These are phyloP conservation scores for Theobroma cacao DNA, from an alignment of 345 rosid genomes.

Conservation along the genomic window DNA sequence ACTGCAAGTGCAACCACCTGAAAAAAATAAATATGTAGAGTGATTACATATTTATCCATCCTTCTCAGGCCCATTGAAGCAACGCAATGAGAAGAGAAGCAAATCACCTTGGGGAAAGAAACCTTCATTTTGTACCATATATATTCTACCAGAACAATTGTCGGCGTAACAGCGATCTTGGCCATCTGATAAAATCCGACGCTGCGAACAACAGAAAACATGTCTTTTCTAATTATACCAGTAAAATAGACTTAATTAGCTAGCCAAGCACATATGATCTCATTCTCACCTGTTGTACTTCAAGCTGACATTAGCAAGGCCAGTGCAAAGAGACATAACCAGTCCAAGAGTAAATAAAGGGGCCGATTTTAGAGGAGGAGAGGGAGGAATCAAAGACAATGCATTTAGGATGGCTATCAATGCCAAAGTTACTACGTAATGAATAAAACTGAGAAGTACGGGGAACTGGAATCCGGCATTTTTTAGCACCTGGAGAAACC, in stretches of 20 bases:
- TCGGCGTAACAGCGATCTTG: conserved; percentile 8
- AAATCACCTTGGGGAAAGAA: conserved; percentile 1
- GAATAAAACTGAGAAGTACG: conserved; percentile 10
- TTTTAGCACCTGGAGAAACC: conserved; percentile 9
- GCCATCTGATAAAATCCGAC: conserved; percentile 20
- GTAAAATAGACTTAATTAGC: neutral
- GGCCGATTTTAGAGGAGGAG: conserved; percentile 13
- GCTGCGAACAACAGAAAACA: neutral
- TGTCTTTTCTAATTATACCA: neutral
- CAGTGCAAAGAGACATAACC: conserved; percentile 22
- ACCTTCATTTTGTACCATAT: conserved; percentile 3
- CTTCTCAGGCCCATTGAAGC: neutral
- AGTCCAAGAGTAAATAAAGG: conserved; percentile 8
- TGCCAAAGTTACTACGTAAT: conserved; percentile 12
- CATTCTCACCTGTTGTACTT: conserved; percentile 15
- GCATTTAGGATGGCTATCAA: conserved; percentile 6
- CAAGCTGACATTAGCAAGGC: conserved; percentile 21
- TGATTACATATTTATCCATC: neutral
- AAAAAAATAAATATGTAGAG: neutral
- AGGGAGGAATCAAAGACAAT: conserved; percentile 11
- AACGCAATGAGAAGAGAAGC: neutral
- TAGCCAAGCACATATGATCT: no score
- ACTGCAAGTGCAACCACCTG: conserved; percentile 10
- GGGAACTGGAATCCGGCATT: conserved; percentile 20
- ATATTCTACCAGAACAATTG: conserved; percentile 5